Evolutionary conservation across 2,329 filamentous ascomycete species (phyloP).

Genomic region (Cryphonectria nitschkei): DNA sequence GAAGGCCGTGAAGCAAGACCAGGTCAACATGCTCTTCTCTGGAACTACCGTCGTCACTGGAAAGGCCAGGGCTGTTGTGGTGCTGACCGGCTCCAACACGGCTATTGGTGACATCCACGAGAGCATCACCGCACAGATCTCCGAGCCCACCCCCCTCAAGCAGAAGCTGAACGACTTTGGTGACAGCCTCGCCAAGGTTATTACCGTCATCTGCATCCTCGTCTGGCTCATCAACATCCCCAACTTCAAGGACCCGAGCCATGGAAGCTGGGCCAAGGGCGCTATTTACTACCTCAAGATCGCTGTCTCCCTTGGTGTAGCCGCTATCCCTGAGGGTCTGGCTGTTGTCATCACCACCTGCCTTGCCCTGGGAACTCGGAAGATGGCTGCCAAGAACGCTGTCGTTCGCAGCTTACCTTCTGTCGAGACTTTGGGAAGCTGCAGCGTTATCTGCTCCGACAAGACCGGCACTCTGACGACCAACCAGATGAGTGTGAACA

Average conservation of each 20-base stretch:
- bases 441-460: slow-evolving; percentile 99
- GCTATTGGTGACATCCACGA: slow-evolving; percentile 99
- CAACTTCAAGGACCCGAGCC: slow-evolving; percentile 93
- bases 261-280: slow-evolving; percentile 93
- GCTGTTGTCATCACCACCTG: slow-evolving; percentile 99
- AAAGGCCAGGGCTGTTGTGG: slow-evolving; percentile 88
- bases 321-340: slow-evolving; percentile 95
- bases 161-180: slow-evolving; percentile 99
- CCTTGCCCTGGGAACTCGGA: slow-evolving; percentile 90
- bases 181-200: slow-evolving; percentile 94
- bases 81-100: slow-evolving; percentile 84
- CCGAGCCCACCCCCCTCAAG: slow-evolving; percentile 94
- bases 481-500: slow-evolving; percentile 99
- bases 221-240: slow-evolving; percentile 99
- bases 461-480: slow-evolving; percentile 98
- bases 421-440: slow-evolving; percentile 96
- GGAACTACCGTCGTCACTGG: slow-evolving; percentile 96
- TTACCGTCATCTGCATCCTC: slow-evolving; percentile 92
- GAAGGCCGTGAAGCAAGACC: slow-evolving; percentile 94
- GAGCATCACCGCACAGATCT: slow-evolving; percentile 97
- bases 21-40: slow-evolving; percentile 97
- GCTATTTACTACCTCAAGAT: slow-evolving; percentile 99
- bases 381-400: slow-evolving; percentile 98
- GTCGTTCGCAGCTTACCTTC: slow-evolving; percentile 95
- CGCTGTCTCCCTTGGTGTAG: slow-evolving; percentile 95